Percentiles rank a stretch among this genome's conserved stretches.
Evolutionary conservation across 306 rosid species (phyloP).

Genomic region (Vigna nakashimae): DNA sequence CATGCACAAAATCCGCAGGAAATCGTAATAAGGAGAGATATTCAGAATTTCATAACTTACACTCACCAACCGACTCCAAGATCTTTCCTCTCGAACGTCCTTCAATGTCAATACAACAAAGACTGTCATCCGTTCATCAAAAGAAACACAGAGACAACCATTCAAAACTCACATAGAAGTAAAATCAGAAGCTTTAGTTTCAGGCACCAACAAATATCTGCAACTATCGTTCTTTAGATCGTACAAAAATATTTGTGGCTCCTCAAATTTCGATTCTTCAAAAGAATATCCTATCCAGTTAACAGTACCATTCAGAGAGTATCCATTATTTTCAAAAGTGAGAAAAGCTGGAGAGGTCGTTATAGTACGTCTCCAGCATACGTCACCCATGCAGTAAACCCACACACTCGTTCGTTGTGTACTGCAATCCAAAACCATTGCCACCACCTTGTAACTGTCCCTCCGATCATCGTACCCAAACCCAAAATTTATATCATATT

Average conservation of each 20-base stretch:
- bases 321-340: not conserved
- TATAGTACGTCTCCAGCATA: not conserved
- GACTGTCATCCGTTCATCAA: too few species aligned
- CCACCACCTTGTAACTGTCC: not conserved
- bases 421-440: not conserved
- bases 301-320: not conserved
- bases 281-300: not conserved
- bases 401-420: too few species aligned
- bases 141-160: not conserved
- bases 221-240: not conserved
- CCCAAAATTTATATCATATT: not conserved
- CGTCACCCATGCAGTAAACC: not conserved
- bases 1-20: not conserved
- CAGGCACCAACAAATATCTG: not conserved
- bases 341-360: not conserved
- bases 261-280: too few species aligned
- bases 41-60: too few species aligned
- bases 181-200: too few species aligned
- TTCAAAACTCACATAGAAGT: not conserved
- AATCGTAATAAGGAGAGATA: too few species aligned
- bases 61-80: too few species aligned
- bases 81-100: too few species aligned
- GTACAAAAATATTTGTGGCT: not conserved
- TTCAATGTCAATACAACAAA: too few species aligned
- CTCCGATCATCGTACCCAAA: not conserved